phyloP scores from a whole-genome alignment of 257 asterid genomes.

The Cynanchum wilfordii region DNA sequence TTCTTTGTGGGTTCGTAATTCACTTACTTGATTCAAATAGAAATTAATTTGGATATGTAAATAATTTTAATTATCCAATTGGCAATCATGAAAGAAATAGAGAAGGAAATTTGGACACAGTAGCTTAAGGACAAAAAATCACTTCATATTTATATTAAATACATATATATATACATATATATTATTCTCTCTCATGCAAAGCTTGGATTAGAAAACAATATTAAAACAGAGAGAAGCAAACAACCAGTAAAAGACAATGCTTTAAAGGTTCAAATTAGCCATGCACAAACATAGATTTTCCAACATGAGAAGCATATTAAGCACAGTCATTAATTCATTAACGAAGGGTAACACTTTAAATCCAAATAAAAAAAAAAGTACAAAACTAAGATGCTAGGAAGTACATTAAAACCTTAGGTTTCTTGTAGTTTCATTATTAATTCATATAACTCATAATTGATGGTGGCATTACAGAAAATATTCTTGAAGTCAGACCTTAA shows the following conservation, averaged over 20 bases:
- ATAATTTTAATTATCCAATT: no score
- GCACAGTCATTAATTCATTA: neutral
- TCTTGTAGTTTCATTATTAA: neutral
- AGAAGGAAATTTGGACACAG: no score
- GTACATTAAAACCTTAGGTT: neutral
- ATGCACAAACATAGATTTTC: neutral
- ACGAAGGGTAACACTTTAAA: neutral
- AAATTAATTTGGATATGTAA: no score
- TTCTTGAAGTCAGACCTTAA: neutral
- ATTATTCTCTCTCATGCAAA: no score
- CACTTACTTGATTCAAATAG: no score
- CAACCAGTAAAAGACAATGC: neutral
- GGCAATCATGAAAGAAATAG: no score
- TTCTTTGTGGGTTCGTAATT: no score
- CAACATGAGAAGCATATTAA: neutral
- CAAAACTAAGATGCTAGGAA: neutral
- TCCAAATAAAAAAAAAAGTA: neutral
- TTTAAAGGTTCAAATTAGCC: neutral
- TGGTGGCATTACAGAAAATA: conserved; percentile 24
- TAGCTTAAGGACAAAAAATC: no score
- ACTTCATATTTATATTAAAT: no score
- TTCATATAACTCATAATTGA: neutral
- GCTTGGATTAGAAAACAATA: no score
- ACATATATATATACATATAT: no score
- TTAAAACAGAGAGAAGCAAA: no score